A percentile compares a stretch with the other conserved stretches of the same genome.
These are phyloP conservation scores for Nelumbo lutea DNA, from an alignment of 164 flowering plant genomes.

Conservation along the genomic window DNA sequence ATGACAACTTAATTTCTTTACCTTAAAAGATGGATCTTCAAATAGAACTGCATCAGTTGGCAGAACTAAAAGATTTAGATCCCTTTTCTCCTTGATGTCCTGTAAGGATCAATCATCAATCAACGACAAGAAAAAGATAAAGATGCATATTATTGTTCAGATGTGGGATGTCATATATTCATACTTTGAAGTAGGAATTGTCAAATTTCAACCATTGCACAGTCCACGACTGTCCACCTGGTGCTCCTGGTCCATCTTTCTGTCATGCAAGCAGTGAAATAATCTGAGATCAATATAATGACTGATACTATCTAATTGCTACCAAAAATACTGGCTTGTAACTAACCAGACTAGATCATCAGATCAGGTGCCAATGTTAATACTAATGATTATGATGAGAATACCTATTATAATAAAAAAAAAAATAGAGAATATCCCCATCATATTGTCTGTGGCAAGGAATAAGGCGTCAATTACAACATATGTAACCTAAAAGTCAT, in stretches of 20 bases:
- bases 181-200: conserved; percentile 92
- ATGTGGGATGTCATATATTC: conserved; percentile 1
- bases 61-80: conserved; percentile 84
- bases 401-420: too few species aligned
- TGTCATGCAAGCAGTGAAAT: conserved; percentile 27
- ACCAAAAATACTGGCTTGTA: too few species aligned
- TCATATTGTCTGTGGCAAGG: too few species aligned
- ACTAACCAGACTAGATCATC: too few species aligned
- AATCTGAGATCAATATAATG: not conserved
- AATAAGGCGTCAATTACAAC: too few species aligned
- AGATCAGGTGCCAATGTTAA: too few species aligned
- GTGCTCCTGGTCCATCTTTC: conserved; percentile 99
- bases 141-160: not conserved
- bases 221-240: conserved; percentile 99
- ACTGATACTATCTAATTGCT: not conserved
- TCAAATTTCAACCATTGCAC: conserved; percentile 95
- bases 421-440: too few species aligned
- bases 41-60: conserved; percentile 96
- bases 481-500: too few species aligned
- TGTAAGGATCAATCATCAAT: conserved; percentile 23
- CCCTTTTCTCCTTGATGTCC: conserved; percentile 87
- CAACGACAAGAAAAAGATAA: conserved; percentile 5
- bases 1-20: conserved; percentile 13
- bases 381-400: too few species aligned
- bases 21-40: conserved; percentile 97